phyloP scores from a whole-genome alignment of 805 yeast genomes.

The Nakazawaea pomicola region DNA sequence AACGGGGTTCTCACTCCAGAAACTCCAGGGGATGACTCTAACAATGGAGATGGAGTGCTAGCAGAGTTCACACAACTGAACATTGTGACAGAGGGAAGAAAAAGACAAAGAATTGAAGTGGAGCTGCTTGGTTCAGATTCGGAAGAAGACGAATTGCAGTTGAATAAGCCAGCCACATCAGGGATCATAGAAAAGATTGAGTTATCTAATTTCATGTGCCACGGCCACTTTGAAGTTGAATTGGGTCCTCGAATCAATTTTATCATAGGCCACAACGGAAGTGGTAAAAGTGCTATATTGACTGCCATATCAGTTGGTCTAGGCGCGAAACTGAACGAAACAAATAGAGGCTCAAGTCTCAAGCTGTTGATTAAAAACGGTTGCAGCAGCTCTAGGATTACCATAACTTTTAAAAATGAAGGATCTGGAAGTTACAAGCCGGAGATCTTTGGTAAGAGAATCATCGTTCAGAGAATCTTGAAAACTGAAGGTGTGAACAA shows the following conservation, averaged over 20 bases:
- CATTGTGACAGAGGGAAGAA: background rate
- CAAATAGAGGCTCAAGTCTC: conserved; percentile 75
- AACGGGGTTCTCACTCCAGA: conserved; percentile 4
- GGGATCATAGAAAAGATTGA: conserved; percentile 66
- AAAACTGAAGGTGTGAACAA: conserved; percentile 44
- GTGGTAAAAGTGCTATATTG: conserved; percentile 84
- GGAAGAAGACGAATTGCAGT: background rate
- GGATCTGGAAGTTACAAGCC: conserved; percentile 64
- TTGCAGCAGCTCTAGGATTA: conserved; percentile 58
- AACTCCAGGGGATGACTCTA: conserved; percentile 2
- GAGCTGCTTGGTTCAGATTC: background rate
- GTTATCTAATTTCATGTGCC: conserved; percentile 84
- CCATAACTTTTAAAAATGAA: conserved; percentile 57
- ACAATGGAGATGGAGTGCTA: conserved; percentile 5
- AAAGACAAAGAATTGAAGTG: conserved; percentile 8
- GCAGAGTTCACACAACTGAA: conserved; percentile 9
- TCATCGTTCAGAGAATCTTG: conserved; percentile 66
- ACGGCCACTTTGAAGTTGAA: conserved; percentile 67
- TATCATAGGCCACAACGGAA: conserved; percentile 86
- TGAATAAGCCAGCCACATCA: conserved; percentile 34
- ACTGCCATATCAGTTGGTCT: conserved; percentile 85
- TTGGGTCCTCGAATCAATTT: conserved; percentile 81
- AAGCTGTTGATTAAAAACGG: conserved; percentile 77
- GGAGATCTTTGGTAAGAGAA: conserved; percentile 60
- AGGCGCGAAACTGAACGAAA: conserved; percentile 84